Evolutionary conservation across 495 filamentous ascomycete genomes (phyloP).

Genomic region (Podospora australis): DNA sequence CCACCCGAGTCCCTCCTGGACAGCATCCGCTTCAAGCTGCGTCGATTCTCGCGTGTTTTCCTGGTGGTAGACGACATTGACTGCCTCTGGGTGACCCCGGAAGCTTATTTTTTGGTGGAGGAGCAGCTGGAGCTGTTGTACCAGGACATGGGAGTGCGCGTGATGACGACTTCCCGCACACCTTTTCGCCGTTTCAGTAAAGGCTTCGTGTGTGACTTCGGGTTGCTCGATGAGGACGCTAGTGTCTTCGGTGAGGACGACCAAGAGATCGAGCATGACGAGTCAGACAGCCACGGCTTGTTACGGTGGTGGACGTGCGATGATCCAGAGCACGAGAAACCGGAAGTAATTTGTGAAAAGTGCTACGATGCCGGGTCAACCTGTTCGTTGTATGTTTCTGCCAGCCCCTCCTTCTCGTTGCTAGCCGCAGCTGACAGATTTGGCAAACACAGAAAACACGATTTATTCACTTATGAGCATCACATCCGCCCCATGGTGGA

Average conservation of each 20-base stretch:
- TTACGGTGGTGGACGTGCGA: background rate
- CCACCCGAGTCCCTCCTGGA: background rate
- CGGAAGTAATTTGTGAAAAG: background rate
- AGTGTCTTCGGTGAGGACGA: background rate
- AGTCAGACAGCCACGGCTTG: background rate
- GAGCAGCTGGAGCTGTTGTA: background rate
- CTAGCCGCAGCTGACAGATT: background rate
- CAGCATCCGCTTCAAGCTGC: constrained; percentile 1
- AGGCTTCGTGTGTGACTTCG: no score
- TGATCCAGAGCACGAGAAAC: background rate
- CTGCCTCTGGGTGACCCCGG: background rate
- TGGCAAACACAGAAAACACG: background rate
- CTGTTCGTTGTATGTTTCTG: background rate
- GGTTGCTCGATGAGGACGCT: no score
- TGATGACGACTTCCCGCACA: background rate
- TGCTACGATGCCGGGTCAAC: background rate
- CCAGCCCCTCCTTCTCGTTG: background rate
- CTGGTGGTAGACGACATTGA: constrained; percentile 1
- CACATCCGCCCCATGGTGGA: background rate
- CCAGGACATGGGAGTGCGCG: background rate
- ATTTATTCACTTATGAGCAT: background rate
- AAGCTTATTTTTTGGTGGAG: background rate
- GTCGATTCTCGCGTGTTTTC: background rate
- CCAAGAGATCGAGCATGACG: background rate
- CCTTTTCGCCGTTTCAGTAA: background rate